These are phyloP conservation scores for Coemansia sp. DNA, from an alignment of 192 early-diverging fungal species.

Conservation along the genomic window DNA sequence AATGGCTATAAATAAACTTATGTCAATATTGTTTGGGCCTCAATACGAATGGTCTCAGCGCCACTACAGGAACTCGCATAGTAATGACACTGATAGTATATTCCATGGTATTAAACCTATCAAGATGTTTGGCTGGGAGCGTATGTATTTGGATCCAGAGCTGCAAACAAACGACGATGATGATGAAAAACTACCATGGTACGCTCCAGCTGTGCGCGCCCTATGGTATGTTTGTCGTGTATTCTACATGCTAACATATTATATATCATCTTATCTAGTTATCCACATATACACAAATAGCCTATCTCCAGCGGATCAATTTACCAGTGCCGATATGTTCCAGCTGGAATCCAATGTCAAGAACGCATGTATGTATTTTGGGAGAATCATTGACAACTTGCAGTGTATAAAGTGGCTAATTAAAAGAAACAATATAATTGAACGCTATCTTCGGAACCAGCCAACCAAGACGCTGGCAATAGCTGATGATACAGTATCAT, in stretches of 20 bases:
- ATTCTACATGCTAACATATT: slow-evolving; percentile 3
- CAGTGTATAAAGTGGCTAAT: slow-evolving; percentile 4
- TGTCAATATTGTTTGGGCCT: slow-evolving; percentile 14
- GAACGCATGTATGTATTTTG: slow-evolving; percentile 6
- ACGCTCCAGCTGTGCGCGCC: slow-evolving; percentile 18
- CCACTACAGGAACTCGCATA: not conserved
- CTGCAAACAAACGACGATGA: slow-evolving; percentile 12
- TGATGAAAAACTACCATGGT: slow-evolving; percentile 21
- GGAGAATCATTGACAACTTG: not conserved
- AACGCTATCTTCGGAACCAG: slow-evolving; percentile 16
- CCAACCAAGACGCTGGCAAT: slow-evolving; percentile 13
- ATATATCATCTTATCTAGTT: slow-evolving; percentile 20
- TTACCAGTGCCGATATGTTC: slow-evolving; percentile 35
- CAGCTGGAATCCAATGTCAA: slow-evolving; percentile 16
- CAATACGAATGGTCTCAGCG: slow-evolving; percentile 15
- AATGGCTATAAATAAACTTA: not conserved
- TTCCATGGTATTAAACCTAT: slow-evolving; percentile 30
- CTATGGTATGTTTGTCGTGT: slow-evolving; percentile 12
- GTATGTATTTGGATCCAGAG: slow-evolving; percentile 29
- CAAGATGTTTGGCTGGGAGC: slow-evolving; percentile 50
- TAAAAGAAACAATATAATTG: slow-evolving; percentile 11
- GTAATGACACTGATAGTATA: slow-evolving; percentile 16
- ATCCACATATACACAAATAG: slow-evolving; percentile 18
- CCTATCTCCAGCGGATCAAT: not conserved
- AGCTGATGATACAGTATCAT: not conserved